Conservation (phyloP, 2,329 filamentous ascomycete species). For the Botrytis fragariae region DNA sequence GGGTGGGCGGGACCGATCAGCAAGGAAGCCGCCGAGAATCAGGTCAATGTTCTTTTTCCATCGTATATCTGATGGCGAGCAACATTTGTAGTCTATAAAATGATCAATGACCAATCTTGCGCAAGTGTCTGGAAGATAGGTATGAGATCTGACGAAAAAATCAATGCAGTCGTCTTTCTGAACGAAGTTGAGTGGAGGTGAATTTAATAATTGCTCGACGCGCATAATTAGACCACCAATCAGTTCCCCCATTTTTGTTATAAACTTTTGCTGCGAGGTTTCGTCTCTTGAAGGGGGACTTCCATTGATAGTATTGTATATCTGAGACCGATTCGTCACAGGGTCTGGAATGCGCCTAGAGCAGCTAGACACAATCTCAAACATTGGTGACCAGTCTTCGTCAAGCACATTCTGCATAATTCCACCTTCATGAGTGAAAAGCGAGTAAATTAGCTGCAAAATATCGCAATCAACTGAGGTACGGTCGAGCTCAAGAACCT, state of each 20-base stretch:
- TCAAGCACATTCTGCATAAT: conserved; percentile 58
- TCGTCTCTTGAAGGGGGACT: conserved; percentile 27
- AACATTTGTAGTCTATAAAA: conserved; percentile 66
- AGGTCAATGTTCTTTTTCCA: conserved; percentile 65
- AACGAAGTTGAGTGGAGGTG: conserved; percentile 51
- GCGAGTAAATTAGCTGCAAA: conserved; percentile 47
- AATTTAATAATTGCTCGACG: conserved; percentile 40
- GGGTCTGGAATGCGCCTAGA: conserved; percentile 36
- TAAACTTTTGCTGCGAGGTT: conserved; percentile 26
- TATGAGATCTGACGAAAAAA: conserved; percentile 63
- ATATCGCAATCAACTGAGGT: conserved; percentile 38
- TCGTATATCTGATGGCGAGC: conserved; percentile 66
- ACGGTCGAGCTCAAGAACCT: conserved; percentile 43
- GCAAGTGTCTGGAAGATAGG: conserved; percentile 61
- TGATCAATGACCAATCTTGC: conserved; percentile 64
- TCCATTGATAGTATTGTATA: conserved; percentile 24
- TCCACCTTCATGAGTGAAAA: conserved; percentile 53
- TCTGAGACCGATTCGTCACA: conserved; percentile 26
- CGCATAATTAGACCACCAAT: conserved; percentile 36
- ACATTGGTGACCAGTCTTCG: conserved; percentile 63
- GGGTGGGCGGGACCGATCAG: conserved; percentile 58
- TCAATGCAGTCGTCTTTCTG: conserved; percentile 65
- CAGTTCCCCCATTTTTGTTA: conserved; percentile 33
- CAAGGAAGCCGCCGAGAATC: conserved; percentile 62
- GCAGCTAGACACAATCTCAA: conserved; percentile 59